Conservation (phyloP, 2,329 filamentous ascomycete species). For the Fusarium palustre region DNA sequence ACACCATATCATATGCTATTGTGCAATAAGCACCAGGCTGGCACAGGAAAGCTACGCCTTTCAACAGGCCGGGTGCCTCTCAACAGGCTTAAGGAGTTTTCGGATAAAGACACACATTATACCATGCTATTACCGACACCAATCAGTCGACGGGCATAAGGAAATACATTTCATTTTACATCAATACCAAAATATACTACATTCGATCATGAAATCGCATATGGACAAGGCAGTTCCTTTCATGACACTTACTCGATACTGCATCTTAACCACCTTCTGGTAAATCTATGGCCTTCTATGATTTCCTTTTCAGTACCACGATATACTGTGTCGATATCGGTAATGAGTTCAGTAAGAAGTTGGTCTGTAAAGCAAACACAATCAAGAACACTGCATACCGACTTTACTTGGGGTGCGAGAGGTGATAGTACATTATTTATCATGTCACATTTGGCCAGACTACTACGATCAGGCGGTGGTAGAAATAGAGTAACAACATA, state of each 20-base stretch:
- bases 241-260: neutral
- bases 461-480: neutral
- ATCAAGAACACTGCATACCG: neutral
- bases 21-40: constrained; percentile 33
- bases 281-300: neutral
- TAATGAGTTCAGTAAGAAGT: neutral
- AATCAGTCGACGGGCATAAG: constrained; percentile 29
- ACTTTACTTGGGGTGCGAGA: neutral
- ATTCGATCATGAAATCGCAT: constrained; percentile 21
- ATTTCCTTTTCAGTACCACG: neutral
- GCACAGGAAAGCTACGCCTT: constrained; percentile 43
- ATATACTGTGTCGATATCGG: neutral
- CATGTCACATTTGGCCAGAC: neutral
- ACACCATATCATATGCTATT: constrained; percentile 21
- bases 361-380: neutral
- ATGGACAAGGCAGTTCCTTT: neutral
- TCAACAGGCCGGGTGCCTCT: constrained; percentile 48
- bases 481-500: neutral
- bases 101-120: constrained; percentile 23
- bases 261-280: neutral
- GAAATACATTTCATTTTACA: constrained; percentile 29
- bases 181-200: constrained; percentile 25
- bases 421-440: neutral
- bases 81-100: constrained; percentile 47
- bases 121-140: constrained; percentile 34